These are phyloP conservation scores for Chaetomidium leptoderma DNA, from an alignment of 495 filamentous ascomycete species.

Conservation along the genomic window DNA sequence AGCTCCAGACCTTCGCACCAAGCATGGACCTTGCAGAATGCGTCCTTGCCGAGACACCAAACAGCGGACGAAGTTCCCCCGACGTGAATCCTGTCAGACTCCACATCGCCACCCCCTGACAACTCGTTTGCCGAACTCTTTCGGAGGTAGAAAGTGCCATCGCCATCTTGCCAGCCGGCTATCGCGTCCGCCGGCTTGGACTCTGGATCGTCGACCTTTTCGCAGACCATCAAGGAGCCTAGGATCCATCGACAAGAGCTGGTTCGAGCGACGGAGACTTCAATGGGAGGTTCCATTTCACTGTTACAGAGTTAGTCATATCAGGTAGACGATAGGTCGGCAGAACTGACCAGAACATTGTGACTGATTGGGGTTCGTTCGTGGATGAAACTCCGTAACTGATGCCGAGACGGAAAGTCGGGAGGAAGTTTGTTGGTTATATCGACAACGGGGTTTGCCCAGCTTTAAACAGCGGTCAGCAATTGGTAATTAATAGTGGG, in stretches of 20 bases:
- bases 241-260: neutral
- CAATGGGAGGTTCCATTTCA: slow-evolving; percentile 5
- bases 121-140: neutral
- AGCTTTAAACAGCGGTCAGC: too few relatives aligned
- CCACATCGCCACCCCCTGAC: neutral
- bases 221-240: slow-evolving; percentile 4
- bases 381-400: neutral
- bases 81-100: neutral
- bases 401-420: neutral
- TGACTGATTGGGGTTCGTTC: neutral
- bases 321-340: neutral
- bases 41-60: neutral
- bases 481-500: too few relatives aligned
- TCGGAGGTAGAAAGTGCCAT: slow-evolving; percentile 5
- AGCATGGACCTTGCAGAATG: slow-evolving; percentile 1
- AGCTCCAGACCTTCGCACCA: slow-evolving; percentile 6
- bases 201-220: neutral
- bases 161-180: slow-evolving; percentile 8
- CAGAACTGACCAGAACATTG: slow-evolving; percentile 3
- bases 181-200: neutral
- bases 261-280: neutral
- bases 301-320: neutral
- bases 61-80: neutral
- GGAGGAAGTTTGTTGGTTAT: too few relatives aligned
- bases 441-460: too few relatives aligned